Base-by-base conservation (phyloP, 2,329 filamentous ascomycete species). In the Drechslera avenae region DNA sequence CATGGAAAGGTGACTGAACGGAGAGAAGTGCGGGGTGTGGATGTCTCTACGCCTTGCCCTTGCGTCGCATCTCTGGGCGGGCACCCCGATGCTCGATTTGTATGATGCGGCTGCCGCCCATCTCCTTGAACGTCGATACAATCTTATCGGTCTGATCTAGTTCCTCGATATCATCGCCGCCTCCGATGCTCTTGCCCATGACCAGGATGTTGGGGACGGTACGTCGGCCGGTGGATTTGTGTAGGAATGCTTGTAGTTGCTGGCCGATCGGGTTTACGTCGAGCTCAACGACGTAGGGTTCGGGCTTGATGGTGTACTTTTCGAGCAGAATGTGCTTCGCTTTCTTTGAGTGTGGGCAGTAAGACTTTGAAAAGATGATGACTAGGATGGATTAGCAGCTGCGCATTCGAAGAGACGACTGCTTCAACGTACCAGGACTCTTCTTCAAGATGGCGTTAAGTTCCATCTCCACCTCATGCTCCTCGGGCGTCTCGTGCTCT, bases 181-280 rank as follows among this genome's bases (percentile, higher is more conserved):
- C 94, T 39, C 94, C 94, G 54, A 97, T 90, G 73, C 89, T 94
- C 72, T 87, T 86, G 37, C 91, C 91, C 66, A 91, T 90, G 64
- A 99, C 81, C 62, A 99, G 81, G 30, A 97, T 83, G 69, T 99
- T 99, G 13, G 94, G 94, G 0, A 99, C 94, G 0, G 94, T 99
- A 52, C 79, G 81, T 41, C 93, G 84, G 36, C 89, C 89, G 0
- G 94, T 97, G 68, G 84, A 87, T 52, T 86, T 82, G 13, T 75
- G 81, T 8, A 99, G 79, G 14, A 84, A 81, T 8, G 81, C 82
- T 74, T 99, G 94, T 34, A 99, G 76, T 47, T 83, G 75, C 1
- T 76, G 68, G 30, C 93, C 94, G 10, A 95, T 79, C 0, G 85
- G 83, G 69, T 97, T 90, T 58, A 85, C 74, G 74, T 99, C 91